Percentiles rank a stretch among this genome's conserved stretches.
Conservation (phyloP, 768 basidiomycete species). For the Boletus rubroflammeus region DNA sequence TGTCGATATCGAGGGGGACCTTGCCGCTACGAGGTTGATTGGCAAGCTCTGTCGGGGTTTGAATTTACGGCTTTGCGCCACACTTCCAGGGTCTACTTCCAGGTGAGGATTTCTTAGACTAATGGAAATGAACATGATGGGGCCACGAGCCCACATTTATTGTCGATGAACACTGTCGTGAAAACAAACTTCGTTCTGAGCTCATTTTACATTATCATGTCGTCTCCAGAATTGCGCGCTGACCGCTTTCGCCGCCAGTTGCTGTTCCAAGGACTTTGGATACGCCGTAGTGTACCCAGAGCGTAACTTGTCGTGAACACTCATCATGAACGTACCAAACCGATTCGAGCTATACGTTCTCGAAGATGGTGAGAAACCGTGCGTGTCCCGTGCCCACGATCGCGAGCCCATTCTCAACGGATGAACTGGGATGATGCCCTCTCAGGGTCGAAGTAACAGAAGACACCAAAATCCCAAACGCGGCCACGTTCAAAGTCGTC, state of each 20-base stretch:
- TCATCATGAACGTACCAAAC: slow-evolving; percentile 86
- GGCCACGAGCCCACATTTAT: slow-evolving; percentile 57
- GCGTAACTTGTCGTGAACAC: neutral
- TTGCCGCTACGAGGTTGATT: slow-evolving; percentile 1
- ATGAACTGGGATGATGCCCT: slow-evolving; percentile 1
- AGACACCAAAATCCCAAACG: slow-evolving; percentile 97
- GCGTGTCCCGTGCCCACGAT: slow-evolving; percentile 37
- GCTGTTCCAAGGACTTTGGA: neutral
- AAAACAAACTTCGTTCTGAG: slow-evolving; percentile 53
- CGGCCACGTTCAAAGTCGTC: slow-evolving; percentile 88
- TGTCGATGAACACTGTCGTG: slow-evolving; percentile 59
- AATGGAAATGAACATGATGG: slow-evolving; percentile 43
- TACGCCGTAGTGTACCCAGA: neutral
- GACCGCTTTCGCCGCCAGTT: slow-evolving; percentile 3
- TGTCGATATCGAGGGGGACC: slow-evolving; percentile 40
- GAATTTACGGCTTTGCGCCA: slow-evolving; percentile 16
- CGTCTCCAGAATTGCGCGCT: slow-evolving; percentile 1
- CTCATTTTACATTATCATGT: neutral
- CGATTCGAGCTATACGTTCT: slow-evolving; percentile 89
- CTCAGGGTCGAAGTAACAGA: slow-evolving; percentile 86
- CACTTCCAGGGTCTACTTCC: slow-evolving; percentile 7
- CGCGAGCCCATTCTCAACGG: neutral
- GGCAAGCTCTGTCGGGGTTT: slow-evolving; percentile 25
- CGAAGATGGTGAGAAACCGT: slow-evolving; percentile 93
- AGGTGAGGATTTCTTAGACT: slow-evolving; percentile 12